These are phyloP conservation scores for Jatropha multifida DNA, from an alignment of 441 rosid genomes.

Conservation along the genomic window DNA sequence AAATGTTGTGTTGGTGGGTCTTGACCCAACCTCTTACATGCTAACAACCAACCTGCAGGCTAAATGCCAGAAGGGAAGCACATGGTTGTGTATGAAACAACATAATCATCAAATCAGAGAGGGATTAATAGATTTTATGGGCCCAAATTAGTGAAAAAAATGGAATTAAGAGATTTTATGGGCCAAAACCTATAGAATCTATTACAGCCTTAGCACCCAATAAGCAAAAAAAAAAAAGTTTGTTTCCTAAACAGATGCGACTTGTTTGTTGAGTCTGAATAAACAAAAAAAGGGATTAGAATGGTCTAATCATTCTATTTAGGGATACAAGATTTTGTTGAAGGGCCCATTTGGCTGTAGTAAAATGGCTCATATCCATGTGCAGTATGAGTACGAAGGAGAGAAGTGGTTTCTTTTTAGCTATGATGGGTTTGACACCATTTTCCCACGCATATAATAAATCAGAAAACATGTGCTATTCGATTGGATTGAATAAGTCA, in stretches of 20 bases:
- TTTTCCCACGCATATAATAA: conserved; percentile 21
- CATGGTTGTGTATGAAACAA: conserved; percentile 16
- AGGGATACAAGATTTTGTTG: background rate
- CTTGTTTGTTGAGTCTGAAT: conserved; percentile 2
- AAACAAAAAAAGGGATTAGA: background rate
- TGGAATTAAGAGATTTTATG: conserved; percentile 23
- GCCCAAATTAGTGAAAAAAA: conserved; percentile 8
- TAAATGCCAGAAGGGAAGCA: conserved; percentile 13
- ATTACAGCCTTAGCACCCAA: background rate
- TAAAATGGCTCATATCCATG: conserved; percentile 12
- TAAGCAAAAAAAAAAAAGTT: background rate
- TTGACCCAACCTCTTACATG: background rate
- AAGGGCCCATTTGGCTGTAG: conserved; percentile 16
- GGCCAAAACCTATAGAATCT: conserved; percentile 10
- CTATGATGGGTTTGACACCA: conserved; percentile 20
- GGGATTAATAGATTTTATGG: conserved; percentile 24
- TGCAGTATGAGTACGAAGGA: conserved; percentile 11
- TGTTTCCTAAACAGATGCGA: conserved; percentile 16
- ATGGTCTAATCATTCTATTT: conserved; percentile 20
- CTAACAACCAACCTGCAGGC: conserved; percentile 22
- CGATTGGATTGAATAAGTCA: conserved; percentile 3
- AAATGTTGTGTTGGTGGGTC: conserved; percentile 9
- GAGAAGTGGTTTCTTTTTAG: background rate
- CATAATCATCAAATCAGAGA: conserved; percentile 12
- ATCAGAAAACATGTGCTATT: conserved; percentile 14